Evolutionary conservation across 2,329 filamentous ascomycete genomes (phyloP).

Genomic region (Aspergillus japonicus): DNA sequence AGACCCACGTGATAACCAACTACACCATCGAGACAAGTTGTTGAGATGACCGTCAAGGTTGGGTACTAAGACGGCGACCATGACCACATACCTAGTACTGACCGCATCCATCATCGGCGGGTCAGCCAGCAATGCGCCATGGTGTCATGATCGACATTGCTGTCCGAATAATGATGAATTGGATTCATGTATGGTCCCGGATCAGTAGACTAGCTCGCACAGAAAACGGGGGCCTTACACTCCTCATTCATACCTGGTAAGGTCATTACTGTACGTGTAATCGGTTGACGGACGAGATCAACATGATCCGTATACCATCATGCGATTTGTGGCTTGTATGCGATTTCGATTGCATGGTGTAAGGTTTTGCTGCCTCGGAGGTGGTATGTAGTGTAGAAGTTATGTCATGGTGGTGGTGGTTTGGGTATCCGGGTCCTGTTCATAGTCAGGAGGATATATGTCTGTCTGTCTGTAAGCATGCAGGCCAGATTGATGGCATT

Average conservation of each 20-base stretch:
- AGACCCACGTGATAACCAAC: constrained; percentile 11
- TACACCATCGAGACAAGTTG: constrained; percentile 7
- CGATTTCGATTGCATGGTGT: too few species aligned
- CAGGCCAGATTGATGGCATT: too few species aligned
- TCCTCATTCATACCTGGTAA: background rate
- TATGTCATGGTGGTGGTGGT: too few species aligned
- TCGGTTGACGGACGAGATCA: background rate
- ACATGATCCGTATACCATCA: background rate
- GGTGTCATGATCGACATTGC: constrained; percentile 1
- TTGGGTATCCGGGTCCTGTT: too few species aligned
- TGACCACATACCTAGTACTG: background rate
- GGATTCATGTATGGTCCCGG: background rate
- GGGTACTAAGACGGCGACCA: too few species aligned
- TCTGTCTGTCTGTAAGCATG: too few species aligned
- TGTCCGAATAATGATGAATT: background rate
- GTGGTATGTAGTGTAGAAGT: too few species aligned
- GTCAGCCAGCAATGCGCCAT: background rate
- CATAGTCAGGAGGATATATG: too few species aligned
- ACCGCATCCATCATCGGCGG: background rate
- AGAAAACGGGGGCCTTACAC: background rate
- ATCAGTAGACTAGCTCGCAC: background rate
- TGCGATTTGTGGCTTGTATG: background rate
- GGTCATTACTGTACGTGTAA: background rate
- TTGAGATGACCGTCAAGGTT: background rate
- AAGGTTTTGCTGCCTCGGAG: too few species aligned